phyloP scores from a whole-genome alignment of 306 rosid genomes.

The Biancaea sappan region DNA sequence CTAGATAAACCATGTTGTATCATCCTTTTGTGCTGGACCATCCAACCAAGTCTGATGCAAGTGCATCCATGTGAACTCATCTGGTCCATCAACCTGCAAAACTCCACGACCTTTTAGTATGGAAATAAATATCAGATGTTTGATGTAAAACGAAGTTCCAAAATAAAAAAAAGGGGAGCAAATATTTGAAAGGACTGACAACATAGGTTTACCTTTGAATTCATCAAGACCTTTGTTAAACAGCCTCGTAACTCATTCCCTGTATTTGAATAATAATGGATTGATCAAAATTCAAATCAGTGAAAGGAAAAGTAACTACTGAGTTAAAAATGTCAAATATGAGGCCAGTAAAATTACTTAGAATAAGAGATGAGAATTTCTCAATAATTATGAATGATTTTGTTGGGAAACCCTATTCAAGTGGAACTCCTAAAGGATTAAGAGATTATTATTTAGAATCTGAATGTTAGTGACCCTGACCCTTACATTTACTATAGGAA shows the following conservation, averaged over 20 bases:
- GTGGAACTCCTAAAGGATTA: no score
- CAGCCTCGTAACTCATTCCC: slow-evolving; percentile 51
- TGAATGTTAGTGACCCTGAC: no score
- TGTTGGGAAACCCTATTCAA: not conserved
- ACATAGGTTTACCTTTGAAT: slow-evolving; percentile 49
- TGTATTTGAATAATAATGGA: slow-evolving; percentile 34
- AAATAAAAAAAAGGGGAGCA: not conserved
- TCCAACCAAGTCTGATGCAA: slow-evolving; percentile 78
- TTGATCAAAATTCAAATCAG: not conserved
- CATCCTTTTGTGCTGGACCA: slow-evolving; percentile 43
- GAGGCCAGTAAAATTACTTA: not conserved
- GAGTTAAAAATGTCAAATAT: not conserved
- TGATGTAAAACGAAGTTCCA: not conserved
- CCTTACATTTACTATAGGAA: no score
- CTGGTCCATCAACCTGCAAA: slow-evolving; percentile 50
- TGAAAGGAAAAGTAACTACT: slow-evolving; percentile 4
- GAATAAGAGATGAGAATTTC: not conserved
- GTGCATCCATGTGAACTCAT: slow-evolving; percentile 62
- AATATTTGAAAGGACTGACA: not conserved
- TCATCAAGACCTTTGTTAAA: slow-evolving; percentile 65
- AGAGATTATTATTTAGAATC: no score
- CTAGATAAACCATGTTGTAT: slow-evolving; percentile 51
- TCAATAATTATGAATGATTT: not conserved
- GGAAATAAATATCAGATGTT: slow-evolving; percentile 7
- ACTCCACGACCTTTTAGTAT: slow-evolving; percentile 25